Percentiles rank a stretch among this genome's conserved stretches.
These are phyloP conservation scores for Colletotrichum caudatum DNA, from an alignment of 2,329 filamentous ascomycete species.

Conservation along the genomic window DNA sequence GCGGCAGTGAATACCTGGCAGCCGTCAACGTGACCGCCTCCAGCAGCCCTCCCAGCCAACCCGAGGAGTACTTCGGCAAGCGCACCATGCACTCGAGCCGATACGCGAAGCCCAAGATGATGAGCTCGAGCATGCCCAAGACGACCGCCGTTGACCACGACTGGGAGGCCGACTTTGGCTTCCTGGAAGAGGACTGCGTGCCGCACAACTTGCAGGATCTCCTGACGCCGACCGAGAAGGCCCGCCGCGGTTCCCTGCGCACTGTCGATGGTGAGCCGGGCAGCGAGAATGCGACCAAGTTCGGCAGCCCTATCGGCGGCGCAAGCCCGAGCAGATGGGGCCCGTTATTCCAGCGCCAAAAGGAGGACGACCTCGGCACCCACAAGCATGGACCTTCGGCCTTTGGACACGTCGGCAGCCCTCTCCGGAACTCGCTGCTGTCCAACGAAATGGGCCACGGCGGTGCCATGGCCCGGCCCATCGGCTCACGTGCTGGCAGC, in stretches of 20 bases:
- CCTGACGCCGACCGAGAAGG: conserved; percentile 75
- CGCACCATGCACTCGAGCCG: conserved; percentile 77
- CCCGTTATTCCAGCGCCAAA: conserved; percentile 69
- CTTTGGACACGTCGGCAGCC: conserved; percentile 75
- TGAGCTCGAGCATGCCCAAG: conserved; percentile 77
- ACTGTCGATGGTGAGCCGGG: conserved; percentile 65
- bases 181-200: conserved; percentile 86
- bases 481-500: conserved; percentile 58
- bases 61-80: conserved; percentile 77
- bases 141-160: conserved; percentile 73
- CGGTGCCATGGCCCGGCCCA: conserved; percentile 52
- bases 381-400: conserved; percentile 61
- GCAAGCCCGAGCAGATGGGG: conserved; percentile 73
- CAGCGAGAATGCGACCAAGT: conserved; percentile 65
- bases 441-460: conserved; percentile 63
- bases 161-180: conserved; percentile 78
- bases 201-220: conserved; percentile 78
- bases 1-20: conserved; percentile 73
- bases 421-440: conserved; percentile 72
- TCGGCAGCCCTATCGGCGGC: conserved; percentile 68
- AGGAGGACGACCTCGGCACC: conserved; percentile 63
- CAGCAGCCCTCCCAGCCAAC: conserved; percentile 63
- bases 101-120: conserved; percentile 74
- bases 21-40: conserved; percentile 51
- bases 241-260: conserved; percentile 70